These are phyloP conservation scores for Dioscorea cayenensis DNA, from an alignment of 116 monocot species.

Conservation along the genomic window DNA sequence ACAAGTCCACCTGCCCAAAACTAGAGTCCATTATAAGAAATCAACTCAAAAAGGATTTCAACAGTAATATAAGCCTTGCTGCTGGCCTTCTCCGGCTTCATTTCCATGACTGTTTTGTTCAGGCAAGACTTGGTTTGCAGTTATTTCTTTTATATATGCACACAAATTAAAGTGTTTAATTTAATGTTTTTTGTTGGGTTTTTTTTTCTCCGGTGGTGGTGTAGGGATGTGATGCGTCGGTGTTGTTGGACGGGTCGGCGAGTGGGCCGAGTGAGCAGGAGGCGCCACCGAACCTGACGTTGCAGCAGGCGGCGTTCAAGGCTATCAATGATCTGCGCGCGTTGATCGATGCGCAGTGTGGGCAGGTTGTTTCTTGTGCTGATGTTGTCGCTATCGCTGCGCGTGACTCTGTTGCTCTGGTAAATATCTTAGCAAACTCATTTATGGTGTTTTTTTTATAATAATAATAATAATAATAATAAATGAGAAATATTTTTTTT, in stretches of 20 bases:
- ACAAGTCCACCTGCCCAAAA: conserved; percentile 13
- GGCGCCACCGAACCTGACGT: conserved; percentile 39
- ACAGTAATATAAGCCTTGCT: conserved; percentile 11
- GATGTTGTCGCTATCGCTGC: conserved; percentile 47
- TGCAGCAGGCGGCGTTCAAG: conserved; percentile 40
- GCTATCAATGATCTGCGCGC: conserved; percentile 43
- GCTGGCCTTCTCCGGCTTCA: conserved; percentile 32
- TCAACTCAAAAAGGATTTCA: conserved; percentile 7
- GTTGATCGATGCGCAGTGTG: conserved; percentile 32
- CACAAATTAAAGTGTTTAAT: neutral
- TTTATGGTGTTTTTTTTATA: too few relatives aligned
- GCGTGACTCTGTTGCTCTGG: conserved; percentile 42
- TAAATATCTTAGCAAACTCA: neutral
- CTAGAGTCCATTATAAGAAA: conserved; percentile 13
- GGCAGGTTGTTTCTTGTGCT: conserved; percentile 47
- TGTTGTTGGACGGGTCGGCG: conserved; percentile 50
- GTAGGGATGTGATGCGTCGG: conserved; percentile 57
- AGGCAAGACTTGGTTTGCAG: neutral
- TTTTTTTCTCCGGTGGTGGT: neutral
- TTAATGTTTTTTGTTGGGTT: neutral
- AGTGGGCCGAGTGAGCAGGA: conserved; percentile 48
- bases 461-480: too few relatives aligned
- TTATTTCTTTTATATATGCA: neutral
- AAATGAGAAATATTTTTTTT: too few relatives aligned
- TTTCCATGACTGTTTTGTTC: conserved; percentile 53